phyloP scores from a whole-genome alignment of 2,329 filamentous ascomycete genomes.

The Amphichorda felina region DNA sequence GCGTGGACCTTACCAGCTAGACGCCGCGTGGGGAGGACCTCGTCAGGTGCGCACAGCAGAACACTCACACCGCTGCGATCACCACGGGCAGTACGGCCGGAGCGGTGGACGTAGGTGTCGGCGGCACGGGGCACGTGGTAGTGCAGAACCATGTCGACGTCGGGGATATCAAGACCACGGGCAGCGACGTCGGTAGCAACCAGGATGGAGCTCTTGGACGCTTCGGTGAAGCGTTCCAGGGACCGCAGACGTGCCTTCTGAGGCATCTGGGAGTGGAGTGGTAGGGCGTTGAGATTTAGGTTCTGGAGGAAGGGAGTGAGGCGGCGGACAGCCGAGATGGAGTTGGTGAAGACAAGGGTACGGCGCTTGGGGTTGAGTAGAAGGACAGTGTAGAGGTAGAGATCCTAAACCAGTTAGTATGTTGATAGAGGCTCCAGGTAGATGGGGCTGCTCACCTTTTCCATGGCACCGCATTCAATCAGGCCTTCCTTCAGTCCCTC shows the following conservation, averaged over 20 bases:
- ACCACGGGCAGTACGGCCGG: slow-evolving; percentile 84
- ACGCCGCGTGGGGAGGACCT: slow-evolving; percentile 72
- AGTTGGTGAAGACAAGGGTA: slow-evolving; percentile 89
- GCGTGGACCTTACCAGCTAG: slow-evolving; percentile 84
- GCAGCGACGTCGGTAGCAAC: slow-evolving; percentile 91
- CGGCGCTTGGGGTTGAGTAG: slow-evolving; percentile 71
- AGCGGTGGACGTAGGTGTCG: slow-evolving; percentile 90
- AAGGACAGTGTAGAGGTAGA: slow-evolving; percentile 83
- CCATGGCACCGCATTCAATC: slow-evolving; percentile 82
- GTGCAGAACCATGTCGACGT: slow-evolving; percentile 81
- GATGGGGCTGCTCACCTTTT: slow-evolving; percentile 51
- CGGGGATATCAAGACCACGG: slow-evolving; percentile 83
- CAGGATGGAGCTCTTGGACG: slow-evolving; percentile 41
- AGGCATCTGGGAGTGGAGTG: slow-evolving; percentile 86
- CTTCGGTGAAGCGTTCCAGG: slow-evolving; percentile 62
- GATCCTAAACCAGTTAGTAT: slow-evolving; percentile 41
- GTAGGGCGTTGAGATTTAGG: slow-evolving; percentile 62
- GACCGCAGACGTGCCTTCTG: slow-evolving; percentile 93
- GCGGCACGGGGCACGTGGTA: slow-evolving; percentile 90
- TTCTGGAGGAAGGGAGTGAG: slow-evolving; percentile 75
- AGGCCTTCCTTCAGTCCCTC: slow-evolving; percentile 76
- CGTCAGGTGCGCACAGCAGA: slow-evolving; percentile 81
- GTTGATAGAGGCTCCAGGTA: too few species aligned
- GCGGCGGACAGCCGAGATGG: slow-evolving; percentile 82
- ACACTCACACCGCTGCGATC: slow-evolving; percentile 68